phyloP scores from a whole-genome alignment of 2,329 filamentous ascomycete genomes.

The Penicillium sp. region DNA sequence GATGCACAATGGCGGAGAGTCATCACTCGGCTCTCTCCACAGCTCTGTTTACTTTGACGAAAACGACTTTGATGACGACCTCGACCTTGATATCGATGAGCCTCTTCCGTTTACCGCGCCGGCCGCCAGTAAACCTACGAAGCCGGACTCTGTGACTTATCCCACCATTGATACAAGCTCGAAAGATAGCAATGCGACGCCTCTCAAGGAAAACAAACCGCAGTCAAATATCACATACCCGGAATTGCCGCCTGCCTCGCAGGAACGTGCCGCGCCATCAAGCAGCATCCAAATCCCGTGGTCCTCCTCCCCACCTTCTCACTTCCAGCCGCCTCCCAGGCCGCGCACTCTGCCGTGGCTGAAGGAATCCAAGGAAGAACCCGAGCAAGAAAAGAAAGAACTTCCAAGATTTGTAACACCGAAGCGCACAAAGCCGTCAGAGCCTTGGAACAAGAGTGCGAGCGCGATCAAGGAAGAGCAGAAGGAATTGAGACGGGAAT shows the following conservation, averaged over 20 bases:
- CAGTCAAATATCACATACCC: slow-evolving; percentile 35
- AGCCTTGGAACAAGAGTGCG: slow-evolving; percentile 70
- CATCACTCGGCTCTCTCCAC: slow-evolving; percentile 44
- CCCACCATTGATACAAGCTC: slow-evolving; percentile 15
- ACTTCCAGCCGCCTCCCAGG: slow-evolving; percentile 51
- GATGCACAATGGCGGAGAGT: slow-evolving; percentile 28
- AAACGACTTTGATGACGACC: slow-evolving; percentile 84
- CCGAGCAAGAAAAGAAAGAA: slow-evolving; percentile 21
- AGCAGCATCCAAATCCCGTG: slow-evolving; percentile 66
- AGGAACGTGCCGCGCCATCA: slow-evolving; percentile 33
- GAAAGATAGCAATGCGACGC: not conserved
- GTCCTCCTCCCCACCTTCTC: slow-evolving; percentile 59
- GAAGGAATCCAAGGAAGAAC: slow-evolving; percentile 35
- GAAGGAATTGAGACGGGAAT: slow-evolving; percentile 66
- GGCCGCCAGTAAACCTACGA: slow-evolving; percentile 1
- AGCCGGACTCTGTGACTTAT: slow-evolving; percentile 18
- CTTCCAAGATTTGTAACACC: slow-evolving; percentile 41
- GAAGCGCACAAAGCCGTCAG: slow-evolving; percentile 42
- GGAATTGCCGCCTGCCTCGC: slow-evolving; percentile 32
- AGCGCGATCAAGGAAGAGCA: slow-evolving; percentile 76
- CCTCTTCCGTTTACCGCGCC: slow-evolving; percentile 31
- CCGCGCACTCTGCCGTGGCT: slow-evolving; percentile 65
- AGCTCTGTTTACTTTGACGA: slow-evolving; percentile 64
- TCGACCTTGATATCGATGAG: slow-evolving; percentile 60
- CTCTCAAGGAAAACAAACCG: slow-evolving; percentile 11